Conservation (phyloP, 2,329 filamentous ascomycete species). For the Beauveria sp. region DNA sequence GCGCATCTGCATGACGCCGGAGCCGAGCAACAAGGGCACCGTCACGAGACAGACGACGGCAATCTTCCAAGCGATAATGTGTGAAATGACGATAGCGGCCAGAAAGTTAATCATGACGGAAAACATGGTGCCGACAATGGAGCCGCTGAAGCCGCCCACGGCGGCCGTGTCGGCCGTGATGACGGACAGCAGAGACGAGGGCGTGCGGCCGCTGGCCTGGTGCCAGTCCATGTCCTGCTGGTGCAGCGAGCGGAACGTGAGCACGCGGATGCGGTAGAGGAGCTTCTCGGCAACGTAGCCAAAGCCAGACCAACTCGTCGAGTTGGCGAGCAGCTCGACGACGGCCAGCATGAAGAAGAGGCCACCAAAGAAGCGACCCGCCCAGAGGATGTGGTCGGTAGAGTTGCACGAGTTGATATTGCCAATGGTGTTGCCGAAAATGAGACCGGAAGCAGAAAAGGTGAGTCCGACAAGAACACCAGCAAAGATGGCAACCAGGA, state of each 20-base stretch:
- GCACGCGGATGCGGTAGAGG: constrained; percentile 53
- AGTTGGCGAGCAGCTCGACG: constrained; percentile 43
- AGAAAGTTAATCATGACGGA: constrained; percentile 62
- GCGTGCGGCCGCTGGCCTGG: constrained; percentile 54
- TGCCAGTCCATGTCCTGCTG: constrained; percentile 65
- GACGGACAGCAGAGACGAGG: constrained; percentile 54
- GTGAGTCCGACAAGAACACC: constrained; percentile 48
- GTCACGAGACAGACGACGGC: constrained; percentile 63
- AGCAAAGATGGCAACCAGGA: constrained; percentile 33
- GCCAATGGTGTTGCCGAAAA: constrained; percentile 35
- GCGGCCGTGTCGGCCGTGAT: constrained; percentile 64
- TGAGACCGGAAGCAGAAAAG: constrained; percentile 46
- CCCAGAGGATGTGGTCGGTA: constrained; percentile 27
- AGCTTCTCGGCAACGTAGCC: constrained; percentile 50
- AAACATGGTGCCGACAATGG: constrained; percentile 61
- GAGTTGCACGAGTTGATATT: constrained; percentile 40
- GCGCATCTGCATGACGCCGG: constrained; percentile 61
- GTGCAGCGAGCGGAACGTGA: constrained; percentile 58
- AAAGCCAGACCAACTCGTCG: constrained; percentile 47
- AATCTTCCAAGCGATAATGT: constrained; percentile 69
- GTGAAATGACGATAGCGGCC: constrained; percentile 59
- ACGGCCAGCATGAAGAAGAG: constrained; percentile 49
- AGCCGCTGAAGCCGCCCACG: constrained; percentile 61
- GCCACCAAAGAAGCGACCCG: constrained; percentile 42
- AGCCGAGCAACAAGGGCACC: constrained; percentile 60